Conservation (phyloP, 148 eudicot genomes). For the Fagopyrum tataricum region DNA sequence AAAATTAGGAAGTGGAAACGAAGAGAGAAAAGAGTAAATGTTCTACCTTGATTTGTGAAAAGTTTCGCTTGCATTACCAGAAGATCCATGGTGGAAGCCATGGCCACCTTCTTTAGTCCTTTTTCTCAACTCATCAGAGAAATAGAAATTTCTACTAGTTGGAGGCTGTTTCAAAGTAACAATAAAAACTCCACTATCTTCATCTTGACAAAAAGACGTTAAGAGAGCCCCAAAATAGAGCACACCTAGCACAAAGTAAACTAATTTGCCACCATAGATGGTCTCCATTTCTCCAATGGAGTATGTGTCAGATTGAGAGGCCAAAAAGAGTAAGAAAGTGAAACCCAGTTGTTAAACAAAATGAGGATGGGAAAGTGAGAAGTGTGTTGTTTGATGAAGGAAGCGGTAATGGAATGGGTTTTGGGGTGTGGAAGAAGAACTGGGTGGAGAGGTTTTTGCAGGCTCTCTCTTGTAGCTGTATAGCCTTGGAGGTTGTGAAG, state of each 20-base stretch:
- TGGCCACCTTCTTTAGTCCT: conserved; percentile 12
- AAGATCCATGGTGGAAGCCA: conserved; percentile 23
- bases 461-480: not conserved
- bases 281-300: not conserved
- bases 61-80: conserved; percentile 21
- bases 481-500: not conserved
- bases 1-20: not conserved
- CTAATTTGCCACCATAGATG: conserved; percentile 1
- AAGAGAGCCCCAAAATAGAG: conserved; percentile 10
- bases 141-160: conserved; percentile 27
- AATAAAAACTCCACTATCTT: conserved; percentile 60
- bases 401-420: not conserved
- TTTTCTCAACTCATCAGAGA: conserved; percentile 28
- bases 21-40: not conserved
- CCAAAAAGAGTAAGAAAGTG: not conserved
- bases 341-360: not conserved
- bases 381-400: not conserved
- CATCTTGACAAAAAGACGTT: conserved; percentile 13
- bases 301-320: not conserved
- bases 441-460: conserved; percentile 2
- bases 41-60: conserved; percentile 49
- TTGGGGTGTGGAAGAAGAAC: not conserved
- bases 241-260: conserved; percentile 3
- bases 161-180: conserved; percentile 86
- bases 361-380: not conserved